phyloP scores from a whole-genome alignment of 768 basidiomycete species.

The Chlorophyllum brunneum region DNA sequence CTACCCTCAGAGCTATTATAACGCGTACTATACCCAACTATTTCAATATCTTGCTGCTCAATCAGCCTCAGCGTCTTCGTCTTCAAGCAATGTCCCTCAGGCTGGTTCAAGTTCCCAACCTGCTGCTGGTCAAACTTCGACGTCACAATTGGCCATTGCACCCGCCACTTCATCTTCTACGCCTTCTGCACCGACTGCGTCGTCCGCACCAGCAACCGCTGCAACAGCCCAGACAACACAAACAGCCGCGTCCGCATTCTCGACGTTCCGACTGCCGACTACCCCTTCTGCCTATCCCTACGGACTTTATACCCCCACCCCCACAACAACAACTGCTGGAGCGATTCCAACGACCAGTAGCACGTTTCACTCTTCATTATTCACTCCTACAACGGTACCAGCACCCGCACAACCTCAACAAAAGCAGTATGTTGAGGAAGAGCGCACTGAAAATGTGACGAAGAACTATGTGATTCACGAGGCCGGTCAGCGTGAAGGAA shows the following conservation, averaged over 20 bases:
- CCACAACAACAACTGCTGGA: conserved; percentile 7
- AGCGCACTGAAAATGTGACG: conserved; percentile 40
- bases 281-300: conserved; percentile 8
- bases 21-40: conserved; percentile 3
- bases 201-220: neutral
- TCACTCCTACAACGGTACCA: conserved; percentile 5
- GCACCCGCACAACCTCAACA: conserved; percentile 14
- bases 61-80: neutral
- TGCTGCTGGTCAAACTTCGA: neutral
- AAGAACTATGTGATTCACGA: conserved; percentile 77
- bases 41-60: conserved; percentile 1
- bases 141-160: neutral
- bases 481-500: conserved; percentile 39
- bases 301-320: conserved; percentile 8
- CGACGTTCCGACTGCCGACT: conserved; percentile 7
- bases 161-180: neutral
- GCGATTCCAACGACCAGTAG: no score
- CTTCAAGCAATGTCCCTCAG: neutral
- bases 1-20: neutral
- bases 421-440: conserved; percentile 29
- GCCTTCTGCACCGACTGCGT: conserved; percentile 1
- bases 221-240: neutral
- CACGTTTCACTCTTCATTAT: conserved; percentile 4
- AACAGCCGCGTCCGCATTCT: neutral
- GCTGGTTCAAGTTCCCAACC: conserved; percentile 2